Evolutionary conservation across 2,329 filamentous ascomycete genomes (phyloP), one percentile per base, ranked within the genome.

Genomic region (Graphiopsis chlorocephala): DNA sequence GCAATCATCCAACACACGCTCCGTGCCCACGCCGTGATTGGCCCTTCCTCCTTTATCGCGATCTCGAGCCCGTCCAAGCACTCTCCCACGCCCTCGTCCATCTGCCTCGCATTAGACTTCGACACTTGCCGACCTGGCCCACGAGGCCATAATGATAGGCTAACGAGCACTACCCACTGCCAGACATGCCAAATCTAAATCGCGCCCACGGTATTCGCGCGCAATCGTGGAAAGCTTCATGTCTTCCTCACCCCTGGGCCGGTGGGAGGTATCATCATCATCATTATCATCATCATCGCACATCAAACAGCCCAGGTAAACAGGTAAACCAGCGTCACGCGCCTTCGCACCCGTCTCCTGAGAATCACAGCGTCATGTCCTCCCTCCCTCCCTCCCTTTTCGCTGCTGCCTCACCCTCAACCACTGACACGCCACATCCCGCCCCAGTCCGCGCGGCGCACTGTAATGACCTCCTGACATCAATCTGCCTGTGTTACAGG

Each of bases 141-240:
- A 62, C 60, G 48, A 42, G 60, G 33, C 28, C n/a, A 15, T 12
- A 17, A 15, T 62, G 60, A 62, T 55, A 62, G 60, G 60, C 60
- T 62, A 47, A 47, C 29, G 45, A 53, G 20, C 59, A 47, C 59
- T 47, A 38, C 59, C 59, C 17, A 3, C 15, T 31, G 56, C 38
- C 47, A 31, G 17, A 25, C 29, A 52, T 52, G 59, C 50, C 60
- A 55, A 45, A 62, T 45, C 26, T 42, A 29, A 55, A 28, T 20
- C 60, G 29, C 31, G 33, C 26, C 58, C 58, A 61, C 48, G 58
- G 58, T 61, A 61, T 61, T 62, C 33, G 14, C 48, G 25, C 20
- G 26, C 47, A 35, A 1, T 28, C n/a, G 8, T 47, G 28, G 42
- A 38, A 61, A 52, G n/a, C 59, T 31, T 52, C 45, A 14, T 29